Evolutionary conservation across 2,329 filamentous ascomycete genomes (phyloP).

Genomic region (Clonostachys chloroleuca): DNA sequence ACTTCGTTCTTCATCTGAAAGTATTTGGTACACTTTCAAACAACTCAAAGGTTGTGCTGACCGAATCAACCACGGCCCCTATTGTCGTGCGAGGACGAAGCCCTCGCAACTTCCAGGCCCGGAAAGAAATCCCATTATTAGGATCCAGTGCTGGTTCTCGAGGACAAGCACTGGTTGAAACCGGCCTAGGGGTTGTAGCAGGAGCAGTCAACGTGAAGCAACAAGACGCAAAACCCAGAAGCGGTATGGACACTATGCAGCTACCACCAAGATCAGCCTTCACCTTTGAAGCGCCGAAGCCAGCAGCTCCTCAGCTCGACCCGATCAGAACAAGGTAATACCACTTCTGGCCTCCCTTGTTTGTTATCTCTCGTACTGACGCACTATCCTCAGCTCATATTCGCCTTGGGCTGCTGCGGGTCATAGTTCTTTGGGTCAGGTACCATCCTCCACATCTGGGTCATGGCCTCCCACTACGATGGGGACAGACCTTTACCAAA

Average conservation of each 20-base stretch:
- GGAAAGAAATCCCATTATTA: conserved; percentile 86
- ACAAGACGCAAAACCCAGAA: conserved; percentile 46
- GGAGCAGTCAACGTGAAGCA: conserved; percentile 50
- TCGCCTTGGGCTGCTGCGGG: conserved; percentile 47
- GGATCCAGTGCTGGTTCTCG: conserved; percentile 72
- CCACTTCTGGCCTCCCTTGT: neutral
- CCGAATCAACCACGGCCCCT: conserved; percentile 80
- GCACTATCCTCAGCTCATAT: conserved; percentile 41
- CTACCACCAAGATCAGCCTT: conserved; percentile 48
- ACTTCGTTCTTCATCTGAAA: conserved; percentile 87
- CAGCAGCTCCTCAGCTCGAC: conserved; percentile 1
- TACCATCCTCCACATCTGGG: conserved; percentile 38
- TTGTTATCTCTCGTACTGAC: conserved; percentile 14
- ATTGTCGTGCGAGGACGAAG: conserved; percentile 93
- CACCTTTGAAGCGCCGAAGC: conserved; percentile 41
- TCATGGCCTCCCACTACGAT: conserved; percentile 45
- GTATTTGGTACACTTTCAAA: conserved; percentile 80
- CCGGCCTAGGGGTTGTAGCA: conserved; percentile 55
- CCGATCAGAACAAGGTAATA: neutral
- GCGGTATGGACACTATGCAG: conserved; percentile 35
- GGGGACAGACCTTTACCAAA: conserved; percentile 45
- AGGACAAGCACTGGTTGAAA: conserved; percentile 70
- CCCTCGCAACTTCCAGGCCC: conserved; percentile 88
- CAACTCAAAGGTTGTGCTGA: conserved; percentile 75
- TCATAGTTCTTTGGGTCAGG: conserved; percentile 40